Conservation (phyloP, 2,329 filamentous ascomycete species). For the Canariomyces notabilis region DNA sequence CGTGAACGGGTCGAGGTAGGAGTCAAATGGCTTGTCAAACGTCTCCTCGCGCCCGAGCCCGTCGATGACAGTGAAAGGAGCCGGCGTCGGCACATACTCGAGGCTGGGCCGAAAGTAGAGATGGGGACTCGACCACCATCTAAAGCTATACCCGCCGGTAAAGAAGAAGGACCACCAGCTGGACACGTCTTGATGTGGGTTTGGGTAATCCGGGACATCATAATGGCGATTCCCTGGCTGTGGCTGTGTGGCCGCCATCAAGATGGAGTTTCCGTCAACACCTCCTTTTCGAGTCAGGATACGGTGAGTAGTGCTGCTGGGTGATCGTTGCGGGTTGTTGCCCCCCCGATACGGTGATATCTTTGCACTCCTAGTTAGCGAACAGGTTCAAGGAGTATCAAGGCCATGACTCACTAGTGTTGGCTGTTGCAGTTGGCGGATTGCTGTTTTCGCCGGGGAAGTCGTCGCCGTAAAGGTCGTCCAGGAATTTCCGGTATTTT, state of each 20-base stretch:
- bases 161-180: conserved; percentile 11
- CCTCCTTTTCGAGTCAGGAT: no score
- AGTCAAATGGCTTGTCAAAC: conserved; percentile 8
- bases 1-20: conserved; percentile 6
- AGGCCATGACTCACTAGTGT: no score
- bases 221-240: no score
- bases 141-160: not conserved
- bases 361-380: not conserved
- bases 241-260: no score
- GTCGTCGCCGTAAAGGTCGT: not conserved
- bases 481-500: not conserved
- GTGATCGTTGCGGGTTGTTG: no score
- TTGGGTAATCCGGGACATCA: not conserved
- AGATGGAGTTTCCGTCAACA: no score
- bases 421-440: not conserved
- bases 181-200: conserved; percentile 1
- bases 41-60: conserved; percentile 5
- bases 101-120: conserved; percentile 6
- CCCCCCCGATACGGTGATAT: no score
- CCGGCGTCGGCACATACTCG: not conserved
- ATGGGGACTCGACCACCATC: conserved; percentile 6
- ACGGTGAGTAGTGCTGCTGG: no score
- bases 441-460: not conserved
- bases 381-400: no score
- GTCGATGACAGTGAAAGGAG: conserved; percentile 4